Evolutionary conservation across 2,329 filamentous ascomycete genomes (phyloP), one percentile per base, ranked within the genome.

Genomic region (Plenodomus biglobosus): DNA sequence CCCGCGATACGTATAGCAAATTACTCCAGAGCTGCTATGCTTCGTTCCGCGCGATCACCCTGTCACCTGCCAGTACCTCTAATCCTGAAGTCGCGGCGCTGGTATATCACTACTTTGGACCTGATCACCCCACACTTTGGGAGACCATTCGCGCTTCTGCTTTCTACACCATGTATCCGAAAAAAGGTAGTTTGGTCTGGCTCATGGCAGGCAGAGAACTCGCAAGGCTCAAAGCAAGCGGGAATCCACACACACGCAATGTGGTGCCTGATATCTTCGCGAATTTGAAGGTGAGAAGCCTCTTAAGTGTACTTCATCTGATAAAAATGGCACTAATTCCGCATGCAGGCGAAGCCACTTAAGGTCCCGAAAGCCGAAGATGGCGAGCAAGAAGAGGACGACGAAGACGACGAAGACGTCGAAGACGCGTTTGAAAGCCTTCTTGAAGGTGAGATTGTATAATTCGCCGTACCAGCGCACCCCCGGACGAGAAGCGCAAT

Each of bases 61-160:
- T 66, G 22, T 17, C 5, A 17, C 13, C 17, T 4, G 32, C 4
- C 38, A 60, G 10, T 21, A 27, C 1, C 19, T 51, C 3, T 18
- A 19, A 61, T 24, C 44, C 54, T 1, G 40, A 53, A 10, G 44
- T 66, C 24, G 47, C 37, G 11, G 35, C 41, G 4, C 58, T 52
- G 50, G 19, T 64, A 0, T 48, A 53, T 44, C 50, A 18, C 1
- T 55, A 44, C 38, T 69, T 17, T 18, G 53, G 32, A 3, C 41
- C 45, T 2, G 37, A 51, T 2, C 50, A 49, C 2, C 50, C 51
- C 17, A 54, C 52, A 8, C 8, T 57, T 0, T 81, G 79, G 79
- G 70, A 75, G 1, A 50, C 72, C 0, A 56, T 81, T 5, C 75
- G 73, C 38, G 78, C 78, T 1, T 79, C 76, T 0, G 62, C 72